These are phyloP conservation scores for Diddensiella transvaalensis DNA, from an alignment of 805 yeast genomes.

Conservation along the genomic window DNA sequence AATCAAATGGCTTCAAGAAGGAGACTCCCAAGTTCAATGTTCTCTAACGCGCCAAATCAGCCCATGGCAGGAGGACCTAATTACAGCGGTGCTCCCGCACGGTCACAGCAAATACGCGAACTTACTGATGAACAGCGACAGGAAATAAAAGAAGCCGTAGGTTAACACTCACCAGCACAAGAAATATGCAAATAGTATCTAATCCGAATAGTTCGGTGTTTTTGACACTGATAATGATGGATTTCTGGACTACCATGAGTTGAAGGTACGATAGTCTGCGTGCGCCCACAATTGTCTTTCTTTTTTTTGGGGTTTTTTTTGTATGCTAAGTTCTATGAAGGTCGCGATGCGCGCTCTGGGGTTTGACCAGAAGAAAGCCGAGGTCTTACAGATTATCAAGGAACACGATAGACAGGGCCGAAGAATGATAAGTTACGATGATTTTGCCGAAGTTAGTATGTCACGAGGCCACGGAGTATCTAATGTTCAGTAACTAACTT, in stretches of 20 bases:
- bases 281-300: not conserved
- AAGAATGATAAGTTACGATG: conserved; percentile 71
- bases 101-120: conserved; percentile 45
- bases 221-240: conserved; percentile 95
- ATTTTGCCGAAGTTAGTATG: conserved; percentile 70
- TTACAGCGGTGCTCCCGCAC: no score
- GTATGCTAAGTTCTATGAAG: conserved; percentile 15
- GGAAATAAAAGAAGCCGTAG: conserved; percentile 81
- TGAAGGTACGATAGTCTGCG: conserved; percentile 42
- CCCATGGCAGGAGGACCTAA: no score
- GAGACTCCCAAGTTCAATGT: conserved; percentile 10
- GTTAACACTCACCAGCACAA: conserved; percentile 27
- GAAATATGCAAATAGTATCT: no score
- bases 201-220: conserved; percentile 50
- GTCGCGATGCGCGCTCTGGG: conserved; percentile 95
- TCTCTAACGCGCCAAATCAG: conserved; percentile 1
- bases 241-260: conserved; percentile 83
- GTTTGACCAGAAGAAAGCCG: conserved; percentile 76
- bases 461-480: conserved; percentile 22
- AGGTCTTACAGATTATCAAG: conserved; percentile 72
- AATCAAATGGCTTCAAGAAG: conserved; percentile 8
- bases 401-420: conserved; percentile 72
- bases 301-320: not conserved
- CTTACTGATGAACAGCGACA: conserved; percentile 82
- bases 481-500: not conserved